Evolutionary conservation across 1,284 basidiomycete genomes (phyloP).

Genomic region (Naganishia liquefaciens): DNA sequence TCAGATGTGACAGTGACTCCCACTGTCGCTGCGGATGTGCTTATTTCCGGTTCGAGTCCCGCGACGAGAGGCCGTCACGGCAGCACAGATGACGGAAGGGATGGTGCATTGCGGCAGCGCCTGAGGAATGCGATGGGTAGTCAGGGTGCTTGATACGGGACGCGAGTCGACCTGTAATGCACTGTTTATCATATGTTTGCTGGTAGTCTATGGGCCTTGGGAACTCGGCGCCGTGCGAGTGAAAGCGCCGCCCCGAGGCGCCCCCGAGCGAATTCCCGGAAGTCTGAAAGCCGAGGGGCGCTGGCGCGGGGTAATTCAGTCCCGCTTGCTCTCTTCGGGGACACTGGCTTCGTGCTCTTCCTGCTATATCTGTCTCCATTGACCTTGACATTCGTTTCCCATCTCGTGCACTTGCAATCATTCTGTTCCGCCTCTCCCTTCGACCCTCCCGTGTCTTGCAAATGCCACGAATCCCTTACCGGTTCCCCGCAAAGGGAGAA

Average conservation of each 20-base stretch:
- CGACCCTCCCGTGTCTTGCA: constrained; percentile 2
- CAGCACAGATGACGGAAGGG: constrained; percentile 35
- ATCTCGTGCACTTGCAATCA: background rate
- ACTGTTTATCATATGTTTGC: too few species aligned
- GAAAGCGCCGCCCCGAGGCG: background rate
- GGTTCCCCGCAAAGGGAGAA: constrained; percentile 45
- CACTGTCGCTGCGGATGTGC: constrained; percentile 24
- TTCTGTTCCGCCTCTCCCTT: constrained; percentile 19
- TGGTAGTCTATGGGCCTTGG: too few species aligned
- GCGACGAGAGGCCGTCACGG: constrained; percentile 4
- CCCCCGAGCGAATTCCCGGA: too few species aligned
- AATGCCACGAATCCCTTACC: constrained; percentile 35
- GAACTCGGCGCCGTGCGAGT: too few species aligned
- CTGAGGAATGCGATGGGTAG: constrained; percentile 54
- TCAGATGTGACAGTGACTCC: constrained; percentile 22
- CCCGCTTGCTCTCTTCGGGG: too few species aligned
- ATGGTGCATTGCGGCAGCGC: constrained; percentile 49
- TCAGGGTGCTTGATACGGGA: constrained; percentile 36
- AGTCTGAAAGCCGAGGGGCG: too few species aligned
- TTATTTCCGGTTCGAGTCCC: background rate
- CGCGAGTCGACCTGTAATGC: background rate
- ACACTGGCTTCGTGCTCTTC: background rate
- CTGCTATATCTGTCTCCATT: background rate
- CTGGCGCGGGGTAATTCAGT: too few species aligned
- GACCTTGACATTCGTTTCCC: background rate